Evolutionary conservation across 352 stramenopile species (phyloP), one percentile per base, ranked within the genome.

Genomic region (Thalassiosira exigua): DNA sequence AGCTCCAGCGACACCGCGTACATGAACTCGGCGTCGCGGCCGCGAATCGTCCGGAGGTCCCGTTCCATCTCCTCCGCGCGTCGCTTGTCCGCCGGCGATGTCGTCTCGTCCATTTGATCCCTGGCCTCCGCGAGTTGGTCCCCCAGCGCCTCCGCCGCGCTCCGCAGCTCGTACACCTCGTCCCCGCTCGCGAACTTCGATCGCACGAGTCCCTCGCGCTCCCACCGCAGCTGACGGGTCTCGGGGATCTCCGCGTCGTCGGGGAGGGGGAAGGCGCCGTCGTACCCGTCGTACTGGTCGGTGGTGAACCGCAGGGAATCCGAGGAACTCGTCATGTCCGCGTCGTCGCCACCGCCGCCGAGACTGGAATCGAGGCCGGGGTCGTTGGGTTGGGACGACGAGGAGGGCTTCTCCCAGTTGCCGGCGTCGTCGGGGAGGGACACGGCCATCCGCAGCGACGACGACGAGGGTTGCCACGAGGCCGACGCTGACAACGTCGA

Each of bases 21-120:
- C 19, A 89, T 75, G 56, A 88, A 88, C 44, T 93, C 87, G 27
- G 87, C 70, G 84, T 93, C 87, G 11, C 77, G 53, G 54, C 79
- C 58, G 44, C 88, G 79, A 9, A 80, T 64, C 33, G 76, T 66
- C 14, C 71, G 65, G n/a, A 91, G 81, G 1, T 70, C 17, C 19
- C 36, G 3, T 61, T 89, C 77, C 0, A 85, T 54, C 29, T 82
- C 64, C 11, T 39, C 53, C 27, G 86, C 52, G 14, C 69, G 52
- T 57, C 56, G 14, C 9, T 65, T 24, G 9, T 36, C 33, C 71
- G 21, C 22, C 30, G 11, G 32, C 17, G 19, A 56, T 41, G 21
- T 68, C 24, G 46, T 26, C 9, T 32, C 59, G 27, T 27, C 22
- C 5, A 46, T 19, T 32, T 42, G 29, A 3, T 74, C 33, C 29